These are phyloP conservation scores for Boletales sp. DNA, from an alignment of 768 basidiomycete species.

Conservation along the genomic window DNA sequence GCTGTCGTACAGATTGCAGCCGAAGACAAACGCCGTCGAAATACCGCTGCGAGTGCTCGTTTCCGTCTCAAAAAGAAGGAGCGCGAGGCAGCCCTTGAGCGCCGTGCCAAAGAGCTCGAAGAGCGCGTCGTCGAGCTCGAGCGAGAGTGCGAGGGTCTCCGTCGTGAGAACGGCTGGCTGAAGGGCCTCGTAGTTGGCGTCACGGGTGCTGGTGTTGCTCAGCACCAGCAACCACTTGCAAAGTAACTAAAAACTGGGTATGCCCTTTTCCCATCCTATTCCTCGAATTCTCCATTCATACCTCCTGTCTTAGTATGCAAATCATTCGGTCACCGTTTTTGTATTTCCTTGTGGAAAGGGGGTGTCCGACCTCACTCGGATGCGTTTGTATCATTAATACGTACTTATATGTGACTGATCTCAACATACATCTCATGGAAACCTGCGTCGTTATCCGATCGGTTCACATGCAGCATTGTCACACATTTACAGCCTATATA, in stretches of 20 bases:
- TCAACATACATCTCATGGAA: neutral
- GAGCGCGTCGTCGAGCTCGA: constrained; percentile 76
- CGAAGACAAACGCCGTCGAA: constrained; percentile 91
- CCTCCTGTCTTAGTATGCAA: neutral
- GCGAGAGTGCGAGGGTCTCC: constrained; percentile 84
- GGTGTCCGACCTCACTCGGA: neutral
- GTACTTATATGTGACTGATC: constrained; percentile 4
- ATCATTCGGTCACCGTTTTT: too few relatives aligned
- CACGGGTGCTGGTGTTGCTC: constrained; percentile 59
- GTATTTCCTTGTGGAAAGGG: too few relatives aligned
- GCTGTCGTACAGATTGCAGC: constrained; percentile 43
- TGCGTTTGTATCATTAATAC: constrained; percentile 20
- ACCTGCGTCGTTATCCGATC: neutral
- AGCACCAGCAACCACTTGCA: constrained; percentile 21
- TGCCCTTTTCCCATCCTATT: neutral
- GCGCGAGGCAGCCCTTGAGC: constrained; percentile 85
- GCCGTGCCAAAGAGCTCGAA: constrained; percentile 81
- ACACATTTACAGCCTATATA: too few relatives aligned
- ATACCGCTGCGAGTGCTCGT: constrained; percentile 89
- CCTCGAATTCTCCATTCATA: neutral
- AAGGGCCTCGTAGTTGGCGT: constrained; percentile 88
- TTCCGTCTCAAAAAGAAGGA: constrained; percentile 97
- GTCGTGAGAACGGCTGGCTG: constrained; percentile 90
- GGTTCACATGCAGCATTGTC: too few relatives aligned
- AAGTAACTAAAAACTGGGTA: constrained; percentile 15